phyloP scores from a whole-genome alignment of 2,329 filamentous ascomycete species.

The Thermochaetoides dissita region DNA sequence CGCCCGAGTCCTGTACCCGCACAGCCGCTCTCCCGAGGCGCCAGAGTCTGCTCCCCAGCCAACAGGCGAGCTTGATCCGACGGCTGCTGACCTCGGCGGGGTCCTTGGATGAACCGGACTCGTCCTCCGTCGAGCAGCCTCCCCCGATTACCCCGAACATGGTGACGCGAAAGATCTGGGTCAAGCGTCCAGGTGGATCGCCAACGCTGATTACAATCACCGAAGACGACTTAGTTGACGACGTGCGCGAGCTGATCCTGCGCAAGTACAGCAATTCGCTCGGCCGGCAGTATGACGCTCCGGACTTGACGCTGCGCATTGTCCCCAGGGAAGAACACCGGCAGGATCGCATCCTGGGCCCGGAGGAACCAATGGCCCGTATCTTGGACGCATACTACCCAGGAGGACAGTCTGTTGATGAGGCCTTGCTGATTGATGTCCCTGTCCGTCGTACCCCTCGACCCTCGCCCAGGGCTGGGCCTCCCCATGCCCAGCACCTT shows the following conservation, averaged over 20 bases:
- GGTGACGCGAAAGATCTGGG: conserved; percentile 79
- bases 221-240: conserved; percentile 86
- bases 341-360: conserved; percentile 58
- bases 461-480: conserved; percentile 54
- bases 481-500: conserved; percentile 26
- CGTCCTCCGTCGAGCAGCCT: conserved; percentile 15
- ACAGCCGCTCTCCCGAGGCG: conserved; percentile 21
- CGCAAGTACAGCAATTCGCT: conserved; percentile 90
- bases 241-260: conserved; percentile 82
- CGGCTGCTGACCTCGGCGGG: conserved; percentile 34
- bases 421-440: conserved; percentile 83
- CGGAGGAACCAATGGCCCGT: conserved; percentile 69
- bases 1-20: conserved; percentile 17
- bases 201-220: conserved; percentile 74
- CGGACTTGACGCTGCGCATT: conserved; percentile 73
- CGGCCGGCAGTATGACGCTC: conserved; percentile 75
- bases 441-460: conserved; percentile 63
- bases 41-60: conserved; percentile 32
- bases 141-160: conserved; percentile 33
- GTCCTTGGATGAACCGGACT: conserved; percentile 24
- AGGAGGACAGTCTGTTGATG: conserved; percentile 72
- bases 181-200: conserved; percentile 72
- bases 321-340: conserved; percentile 52
- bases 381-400: conserved; percentile 75
- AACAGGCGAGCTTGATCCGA: conserved; percentile 34